These are phyloP conservation scores for Pseudocercospora cruenta DNA, from an alignment of 2,329 filamentous ascomycete genomes.

Conservation along the genomic window DNA sequence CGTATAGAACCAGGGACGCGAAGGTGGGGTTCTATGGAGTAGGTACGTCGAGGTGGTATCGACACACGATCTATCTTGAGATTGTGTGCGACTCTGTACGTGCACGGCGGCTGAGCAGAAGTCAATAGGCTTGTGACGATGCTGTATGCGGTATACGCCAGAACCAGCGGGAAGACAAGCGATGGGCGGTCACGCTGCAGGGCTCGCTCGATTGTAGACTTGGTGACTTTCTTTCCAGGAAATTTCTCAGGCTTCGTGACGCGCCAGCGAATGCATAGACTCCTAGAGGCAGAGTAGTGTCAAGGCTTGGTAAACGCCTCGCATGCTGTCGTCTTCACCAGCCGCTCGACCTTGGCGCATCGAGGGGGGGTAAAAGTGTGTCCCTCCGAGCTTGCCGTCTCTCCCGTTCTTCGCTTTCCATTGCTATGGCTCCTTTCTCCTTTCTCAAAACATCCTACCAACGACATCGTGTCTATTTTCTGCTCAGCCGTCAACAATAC, in stretches of 20 bases:
- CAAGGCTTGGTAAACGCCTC: slow-evolving; percentile 5
- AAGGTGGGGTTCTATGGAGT: not conserved
- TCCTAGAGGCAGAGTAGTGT: not conserved
- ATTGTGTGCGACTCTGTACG: not conserved
- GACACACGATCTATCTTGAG: not conserved
- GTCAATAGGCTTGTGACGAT: not conserved
- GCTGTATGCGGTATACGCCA: not conserved
- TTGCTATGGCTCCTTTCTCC: not conserved
- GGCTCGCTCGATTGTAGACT: not conserved
- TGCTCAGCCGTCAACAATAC: not conserved
- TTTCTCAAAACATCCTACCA: not conserved
- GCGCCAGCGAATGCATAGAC: slow-evolving; percentile 1
- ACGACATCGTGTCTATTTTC: not conserved
- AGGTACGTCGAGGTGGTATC: slow-evolving; percentile 6
- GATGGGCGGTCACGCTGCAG: slow-evolving; percentile 1
- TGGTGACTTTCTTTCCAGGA: not conserved
- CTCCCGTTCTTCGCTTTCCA: not conserved
- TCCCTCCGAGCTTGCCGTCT: not conserved
- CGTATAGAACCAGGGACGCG: slow-evolving; percentile 2
- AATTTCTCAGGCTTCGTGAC: not conserved
- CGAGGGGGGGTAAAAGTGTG: not conserved
- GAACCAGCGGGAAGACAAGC: not conserved
- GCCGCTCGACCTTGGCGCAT: not conserved
- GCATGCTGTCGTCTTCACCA: not conserved
- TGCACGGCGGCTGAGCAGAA: not conserved